Percentiles rank a stretch among this genome's conserved stretches.
phyloP scores from a whole-genome alignment of 805 yeast species.

The Starmerella stellata region DNA sequence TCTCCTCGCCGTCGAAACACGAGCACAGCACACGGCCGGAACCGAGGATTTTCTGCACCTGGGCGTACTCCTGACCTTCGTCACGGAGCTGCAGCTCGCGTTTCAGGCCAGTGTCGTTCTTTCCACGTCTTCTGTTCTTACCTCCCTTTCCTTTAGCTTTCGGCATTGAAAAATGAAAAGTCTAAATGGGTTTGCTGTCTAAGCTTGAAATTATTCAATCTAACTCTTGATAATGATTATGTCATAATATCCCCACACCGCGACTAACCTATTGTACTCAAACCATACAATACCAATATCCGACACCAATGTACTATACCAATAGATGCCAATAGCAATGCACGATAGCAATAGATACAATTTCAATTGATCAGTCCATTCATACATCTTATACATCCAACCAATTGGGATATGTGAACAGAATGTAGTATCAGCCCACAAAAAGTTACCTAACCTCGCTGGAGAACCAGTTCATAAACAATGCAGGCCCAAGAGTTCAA shows the following conservation, averaged over 20 bases:
- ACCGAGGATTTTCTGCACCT: conserved; percentile 95
- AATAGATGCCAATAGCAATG: too few species aligned
- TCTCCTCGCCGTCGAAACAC: conserved; percentile 83
- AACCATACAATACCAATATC: too few species aligned
- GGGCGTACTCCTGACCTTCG: conserved; percentile 97
- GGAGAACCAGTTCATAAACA: neutral
- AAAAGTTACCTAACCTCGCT: neutral
- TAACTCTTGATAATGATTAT: too few species aligned
- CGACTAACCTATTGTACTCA: too few species aligned
- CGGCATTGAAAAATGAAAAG: conserved; percentile 33
- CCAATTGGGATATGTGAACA: too few species aligned
- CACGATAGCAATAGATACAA: too few species aligned
- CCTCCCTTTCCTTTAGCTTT: conserved; percentile 59
- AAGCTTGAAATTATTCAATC: neutral
- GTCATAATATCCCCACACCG: too few species aligned
- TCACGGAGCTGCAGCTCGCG: conserved; percentile 84
- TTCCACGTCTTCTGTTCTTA: conserved; percentile 87
- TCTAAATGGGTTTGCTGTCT: neutral
- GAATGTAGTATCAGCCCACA: too few species aligned
- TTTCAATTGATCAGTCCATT: too few species aligned
- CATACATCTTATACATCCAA: too few species aligned
- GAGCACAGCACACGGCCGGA: conserved; percentile 90
- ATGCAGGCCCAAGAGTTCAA: conserved; percentile 69
- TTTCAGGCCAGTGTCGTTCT: conserved; percentile 84
- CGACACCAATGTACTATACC: too few species aligned